A percentile compares a stretch with the other conserved stretches of the same genome.
These are phyloP conservation scores for Ziziphus jujuba DNA, from an alignment of 306 rosid species.

Conservation along the genomic window DNA sequence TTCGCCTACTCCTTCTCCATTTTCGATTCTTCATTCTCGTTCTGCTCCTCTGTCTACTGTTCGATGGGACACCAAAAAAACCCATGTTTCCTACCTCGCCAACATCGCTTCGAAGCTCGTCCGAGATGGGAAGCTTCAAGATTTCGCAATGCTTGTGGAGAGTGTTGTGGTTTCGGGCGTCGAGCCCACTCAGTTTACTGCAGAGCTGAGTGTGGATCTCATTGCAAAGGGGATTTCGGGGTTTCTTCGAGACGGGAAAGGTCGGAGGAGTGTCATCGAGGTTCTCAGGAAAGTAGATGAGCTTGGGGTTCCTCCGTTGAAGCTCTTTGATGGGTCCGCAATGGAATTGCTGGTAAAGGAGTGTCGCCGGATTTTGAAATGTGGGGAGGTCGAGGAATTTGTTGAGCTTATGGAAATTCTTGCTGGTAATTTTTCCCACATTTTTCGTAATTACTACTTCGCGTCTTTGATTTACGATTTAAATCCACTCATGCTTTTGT, in stretches of 20 bases:
- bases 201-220: constrained; percentile 43
- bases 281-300: constrained; percentile 42
- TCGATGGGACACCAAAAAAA: constrained; percentile 36
- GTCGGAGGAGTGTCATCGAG: constrained; percentile 41
- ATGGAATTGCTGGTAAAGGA: constrained; percentile 46
- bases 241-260: constrained; percentile 44
- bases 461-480: neutral
- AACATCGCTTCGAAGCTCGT: constrained; percentile 58
- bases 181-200: constrained; percentile 35
- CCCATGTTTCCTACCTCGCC: constrained; percentile 40
- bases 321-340: constrained; percentile 47
- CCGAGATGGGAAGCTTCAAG: constrained; percentile 45
- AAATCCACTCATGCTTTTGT: neutral
- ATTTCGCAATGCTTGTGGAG: constrained; percentile 45
- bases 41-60: constrained; percentile 34
- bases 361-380: constrained; percentile 43
- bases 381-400: constrained; percentile 54
- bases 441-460: neutral
- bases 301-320: constrained; percentile 41
- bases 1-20: constrained; percentile 13
- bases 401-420: constrained; percentile 81
- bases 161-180: constrained; percentile 45
- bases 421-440: constrained; percentile 42
- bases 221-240: constrained; percentile 46
- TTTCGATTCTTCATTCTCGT: constrained; percentile 35